These are phyloP conservation scores for Stenocarpella maydis DNA, from an alignment of 2,329 filamentous ascomycete species.

Conservation along the genomic window DNA sequence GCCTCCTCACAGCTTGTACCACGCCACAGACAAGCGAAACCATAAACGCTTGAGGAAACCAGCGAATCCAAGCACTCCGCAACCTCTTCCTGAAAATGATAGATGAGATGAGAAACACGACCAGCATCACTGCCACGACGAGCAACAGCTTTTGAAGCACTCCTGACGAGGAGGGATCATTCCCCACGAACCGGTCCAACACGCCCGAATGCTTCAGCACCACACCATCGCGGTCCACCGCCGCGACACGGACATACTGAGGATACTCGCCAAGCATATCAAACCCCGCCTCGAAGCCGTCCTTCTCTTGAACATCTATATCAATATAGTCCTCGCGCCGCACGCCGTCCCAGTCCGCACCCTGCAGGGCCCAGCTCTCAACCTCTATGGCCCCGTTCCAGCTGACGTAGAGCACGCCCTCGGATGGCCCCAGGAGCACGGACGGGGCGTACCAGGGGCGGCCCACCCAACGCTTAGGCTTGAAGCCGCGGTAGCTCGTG, in stretches of 20 bases:
- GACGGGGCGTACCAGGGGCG: constrained; percentile 29
- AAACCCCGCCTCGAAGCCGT: constrained; percentile 35
- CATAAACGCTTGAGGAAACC: not conserved
- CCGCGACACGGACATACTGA: constrained; percentile 33
- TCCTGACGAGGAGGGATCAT: constrained; percentile 10
- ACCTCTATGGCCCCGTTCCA: constrained; percentile 38
- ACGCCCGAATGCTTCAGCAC: constrained; percentile 33
- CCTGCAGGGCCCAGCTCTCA: constrained; percentile 36
- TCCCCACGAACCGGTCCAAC: constrained; percentile 34
- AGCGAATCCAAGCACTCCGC: not conserved
- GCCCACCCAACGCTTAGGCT: constrained; percentile 35
- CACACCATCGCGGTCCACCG: constrained; percentile 30
- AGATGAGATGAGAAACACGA: not conserved
- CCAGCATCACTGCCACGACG: not conserved
- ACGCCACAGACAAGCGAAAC: constrained; percentile 1
- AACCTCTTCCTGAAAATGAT: constrained; percentile 1
- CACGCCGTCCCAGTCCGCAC: constrained; percentile 28
- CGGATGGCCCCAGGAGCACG: constrained; percentile 17
- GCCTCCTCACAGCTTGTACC: constrained; percentile 10
- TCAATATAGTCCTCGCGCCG: constrained; percentile 20
- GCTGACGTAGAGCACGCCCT: constrained; percentile 36
- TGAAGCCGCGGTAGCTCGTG: constrained; percentile 37
- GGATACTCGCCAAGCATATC: constrained; percentile 28
- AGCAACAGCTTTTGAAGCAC: not conserved
- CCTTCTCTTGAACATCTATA: constrained; percentile 28